Evolutionary conservation across 345 rosid species (phyloP).

Genomic region (Boechera retrofracta): DNA sequence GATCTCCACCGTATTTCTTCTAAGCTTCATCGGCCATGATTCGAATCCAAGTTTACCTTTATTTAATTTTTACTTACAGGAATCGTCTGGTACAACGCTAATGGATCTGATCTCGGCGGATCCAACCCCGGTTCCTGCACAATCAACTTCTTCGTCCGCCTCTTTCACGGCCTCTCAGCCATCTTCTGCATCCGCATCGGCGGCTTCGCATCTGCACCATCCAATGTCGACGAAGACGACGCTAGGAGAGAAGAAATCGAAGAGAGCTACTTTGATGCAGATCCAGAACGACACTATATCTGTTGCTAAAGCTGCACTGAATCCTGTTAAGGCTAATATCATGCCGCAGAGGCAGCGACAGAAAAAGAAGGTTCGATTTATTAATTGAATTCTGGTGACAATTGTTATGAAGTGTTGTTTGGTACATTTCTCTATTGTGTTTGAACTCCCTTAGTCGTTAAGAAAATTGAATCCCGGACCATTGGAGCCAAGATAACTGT

Average conservation of each 20-base stretch:
- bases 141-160: slow-evolving; percentile 52
- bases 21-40: slow-evolving; percentile 1
- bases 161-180: slow-evolving; percentile 42
- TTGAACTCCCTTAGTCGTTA: slow-evolving; percentile 7
- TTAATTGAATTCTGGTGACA: slow-evolving; percentile 9
- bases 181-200: slow-evolving; percentile 41
- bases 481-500: background rate
- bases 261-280: slow-evolving; percentile 83
- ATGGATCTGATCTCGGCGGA: slow-evolving; percentile 99
- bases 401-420: background rate
- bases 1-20: slow-evolving; percentile 30
- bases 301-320: slow-evolving; percentile 85
- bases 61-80: slow-evolving; percentile 49
- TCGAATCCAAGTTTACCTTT: slow-evolving; percentile 22
- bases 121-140: slow-evolving; percentile 57
- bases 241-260: slow-evolving; percentile 83
- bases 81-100: slow-evolving; percentile 85
- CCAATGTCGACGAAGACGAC: slow-evolving; percentile 58
- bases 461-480: background rate
- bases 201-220: slow-evolving; percentile 37
- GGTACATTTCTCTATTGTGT: background rate
- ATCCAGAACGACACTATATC: slow-evolving; percentile 91
- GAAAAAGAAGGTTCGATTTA: slow-evolving; percentile 54
- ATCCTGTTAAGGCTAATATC: slow-evolving; percentile 73
- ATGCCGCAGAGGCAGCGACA: slow-evolving; percentile 75